A percentile compares a stretch with the other conserved stretches of the same genome.
Conservation (phyloP, 148 eudicot species). For the Nyssa sinensis region DNA sequence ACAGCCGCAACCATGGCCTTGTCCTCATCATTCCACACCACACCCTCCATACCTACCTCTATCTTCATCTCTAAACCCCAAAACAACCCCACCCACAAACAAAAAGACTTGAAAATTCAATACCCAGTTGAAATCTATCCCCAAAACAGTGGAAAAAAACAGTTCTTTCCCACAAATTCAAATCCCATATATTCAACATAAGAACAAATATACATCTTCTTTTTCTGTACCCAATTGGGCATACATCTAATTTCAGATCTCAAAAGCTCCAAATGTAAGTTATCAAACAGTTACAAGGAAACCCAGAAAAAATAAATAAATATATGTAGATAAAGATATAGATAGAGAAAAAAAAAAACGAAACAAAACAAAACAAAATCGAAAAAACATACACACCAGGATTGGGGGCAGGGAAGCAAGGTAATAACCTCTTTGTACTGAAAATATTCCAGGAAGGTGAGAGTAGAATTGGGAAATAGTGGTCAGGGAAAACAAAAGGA, state of each 20-base stretch:
- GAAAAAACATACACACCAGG: conserved; percentile 6
- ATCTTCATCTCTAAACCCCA: conserved; percentile 12
- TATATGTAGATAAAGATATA: not conserved
- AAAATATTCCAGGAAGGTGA: conserved; percentile 15
- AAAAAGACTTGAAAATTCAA: conserved; percentile 1
- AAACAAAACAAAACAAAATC: not conserved
- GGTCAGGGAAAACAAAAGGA: conserved; percentile 18
- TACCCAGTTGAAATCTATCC: conserved; percentile 4
- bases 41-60: conserved; percentile 23
- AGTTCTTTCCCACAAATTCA: not conserved
- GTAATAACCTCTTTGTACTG: not conserved
- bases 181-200: not conserved
- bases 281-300: not conserved
- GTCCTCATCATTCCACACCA: conserved; percentile 62
- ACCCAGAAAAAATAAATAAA: not conserved
- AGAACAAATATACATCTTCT: conserved; percentile 8
- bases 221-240: not conserved
- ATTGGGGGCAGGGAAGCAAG: conserved; percentile 1
- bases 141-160: not conserved
- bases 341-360: too few relatives aligned
- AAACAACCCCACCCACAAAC: conserved; percentile 1
- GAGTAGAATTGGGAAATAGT: not conserved
- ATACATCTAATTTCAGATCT: conserved; percentile 18
- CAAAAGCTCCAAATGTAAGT: not conserved
- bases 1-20: conserved; percentile 63